Evolutionary conservation across 2,329 filamentous ascomycete genomes (phyloP).

Genomic region (Apiospora pterosperma): DNA sequence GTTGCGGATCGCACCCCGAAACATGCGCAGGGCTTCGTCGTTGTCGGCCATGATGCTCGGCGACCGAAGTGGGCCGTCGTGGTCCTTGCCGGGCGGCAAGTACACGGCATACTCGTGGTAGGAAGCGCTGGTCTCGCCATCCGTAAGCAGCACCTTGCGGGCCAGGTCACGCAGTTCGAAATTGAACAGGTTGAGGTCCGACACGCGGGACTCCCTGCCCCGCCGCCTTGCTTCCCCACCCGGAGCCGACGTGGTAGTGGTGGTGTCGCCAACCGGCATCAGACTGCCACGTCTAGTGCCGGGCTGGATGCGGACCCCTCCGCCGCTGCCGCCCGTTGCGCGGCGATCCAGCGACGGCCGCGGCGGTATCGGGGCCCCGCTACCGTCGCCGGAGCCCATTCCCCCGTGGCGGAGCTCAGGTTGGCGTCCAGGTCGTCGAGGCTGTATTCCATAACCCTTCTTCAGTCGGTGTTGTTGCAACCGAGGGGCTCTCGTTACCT

Average conservation of each 20-base stretch:
- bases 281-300: conserved; percentile 24
- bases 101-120: conserved; percentile 30
- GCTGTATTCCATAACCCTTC: conserved; percentile 20
- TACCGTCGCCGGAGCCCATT: too few species aligned
- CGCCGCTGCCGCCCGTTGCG: conserved; percentile 14
- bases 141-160: conserved; percentile 18
- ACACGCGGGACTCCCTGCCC: conserved; percentile 11
- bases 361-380: neutral
- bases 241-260: neutral
- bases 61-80: conserved; percentile 17
- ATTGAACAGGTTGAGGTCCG: conserved; percentile 25
- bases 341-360: conserved; percentile 9
- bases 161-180: conserved; percentile 26
- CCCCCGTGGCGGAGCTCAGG: conserved; percentile 17
- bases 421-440: conserved; percentile 25
- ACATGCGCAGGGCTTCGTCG: conserved; percentile 23
- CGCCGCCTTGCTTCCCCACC: neutral
- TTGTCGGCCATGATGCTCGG: conserved; percentile 26
- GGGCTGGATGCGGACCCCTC: conserved; percentile 5
- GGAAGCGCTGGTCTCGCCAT: conserved; percentile 21
- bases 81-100: conserved; percentile 15
- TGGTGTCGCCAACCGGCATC: conserved; percentile 10
- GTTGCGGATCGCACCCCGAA: conserved; percentile 19
- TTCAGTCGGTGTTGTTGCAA: neutral
- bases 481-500: neutral